phyloP scores from a whole-genome alignment of 73 alveolate genomes.

The Paramecium pentaurelia region DNA sequence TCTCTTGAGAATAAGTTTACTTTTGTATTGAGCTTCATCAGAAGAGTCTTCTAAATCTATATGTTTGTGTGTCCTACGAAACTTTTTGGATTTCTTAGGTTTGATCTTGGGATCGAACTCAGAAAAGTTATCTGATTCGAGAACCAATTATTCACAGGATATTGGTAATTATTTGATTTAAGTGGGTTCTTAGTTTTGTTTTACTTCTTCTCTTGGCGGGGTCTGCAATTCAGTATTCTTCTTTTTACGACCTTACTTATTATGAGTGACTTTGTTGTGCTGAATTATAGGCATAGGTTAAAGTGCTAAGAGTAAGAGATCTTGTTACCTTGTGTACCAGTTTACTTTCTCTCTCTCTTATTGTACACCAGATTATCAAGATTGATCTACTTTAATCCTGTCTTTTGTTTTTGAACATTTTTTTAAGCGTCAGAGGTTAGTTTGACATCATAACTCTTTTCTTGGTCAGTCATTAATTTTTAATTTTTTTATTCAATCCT shows the following conservation, averaged over 20 bases:
- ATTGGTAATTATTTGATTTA: neutral
- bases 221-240: neutral
- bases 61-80: neutral
- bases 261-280: neutral
- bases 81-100: neutral
- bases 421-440: neutral
- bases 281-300: neutral
- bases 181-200: neutral
- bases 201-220: neutral
- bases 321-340: neutral
- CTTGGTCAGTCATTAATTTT: slow-evolving; percentile 36
- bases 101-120: slow-evolving; percentile 32
- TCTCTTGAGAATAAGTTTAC: neutral
- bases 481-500: slow-evolving; percentile 5
- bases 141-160: slow-evolving; percentile 8
- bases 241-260: neutral
- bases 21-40: neutral
- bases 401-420: neutral
- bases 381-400: slow-evolving; percentile 20
- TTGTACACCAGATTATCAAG: slow-evolving; percentile 45
- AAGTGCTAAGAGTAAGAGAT: neutral
- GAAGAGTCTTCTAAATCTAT: neutral
- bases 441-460: neutral
- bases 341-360: slow-evolving; percentile 23
- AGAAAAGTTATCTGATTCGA: slow-evolving; percentile 6